Conservation (phyloP, 768 basidiomycete genomes). For the Galerina marginata region DNA sequence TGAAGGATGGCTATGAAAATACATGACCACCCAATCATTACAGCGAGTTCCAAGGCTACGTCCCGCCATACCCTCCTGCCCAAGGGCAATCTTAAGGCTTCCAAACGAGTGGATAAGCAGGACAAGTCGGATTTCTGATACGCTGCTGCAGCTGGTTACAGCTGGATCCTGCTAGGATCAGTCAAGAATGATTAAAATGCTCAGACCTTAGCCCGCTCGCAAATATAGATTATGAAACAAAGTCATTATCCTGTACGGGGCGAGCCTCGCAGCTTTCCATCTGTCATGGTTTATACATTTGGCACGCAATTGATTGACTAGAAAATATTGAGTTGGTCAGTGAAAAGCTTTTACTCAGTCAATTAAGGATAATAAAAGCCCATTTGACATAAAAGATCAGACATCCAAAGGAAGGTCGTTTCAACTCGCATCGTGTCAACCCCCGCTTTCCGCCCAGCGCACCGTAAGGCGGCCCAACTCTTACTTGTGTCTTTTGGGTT, state of each 20-base stretch:
- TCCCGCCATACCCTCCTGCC: constrained; percentile 40
- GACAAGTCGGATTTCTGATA: constrained; percentile 65
- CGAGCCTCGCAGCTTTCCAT: constrained; percentile 75
- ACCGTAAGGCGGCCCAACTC: constrained; percentile 64
- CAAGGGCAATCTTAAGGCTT: constrained; percentile 45
- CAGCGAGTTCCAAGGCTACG: constrained; percentile 60
- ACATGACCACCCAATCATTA: constrained; percentile 53
- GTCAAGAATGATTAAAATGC: constrained; percentile 68
- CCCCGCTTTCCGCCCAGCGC: constrained; percentile 79
- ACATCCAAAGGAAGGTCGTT: constrained; percentile 91
- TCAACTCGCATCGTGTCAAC: constrained; percentile 72
- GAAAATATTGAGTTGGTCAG: neutral
- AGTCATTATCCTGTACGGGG: constrained; percentile 49
- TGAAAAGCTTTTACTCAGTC: neutral
- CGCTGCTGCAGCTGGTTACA: constrained; percentile 60
- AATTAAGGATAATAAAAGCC: neutral
- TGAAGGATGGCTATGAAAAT: constrained; percentile 49
- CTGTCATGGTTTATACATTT: constrained; percentile 30
- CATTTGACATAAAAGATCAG: constrained; percentile 51
- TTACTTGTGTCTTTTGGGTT: constrained; percentile 70
- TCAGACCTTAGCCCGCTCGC: constrained; percentile 89
- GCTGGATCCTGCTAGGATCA: constrained; percentile 66
- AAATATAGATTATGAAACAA: constrained; percentile 32
- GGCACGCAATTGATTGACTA: neutral
- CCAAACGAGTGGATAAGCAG: constrained; percentile 32